phyloP scores from a whole-genome alignment of 2,329 filamentous ascomycete genomes.

The Emergomyces africanus region DNA sequence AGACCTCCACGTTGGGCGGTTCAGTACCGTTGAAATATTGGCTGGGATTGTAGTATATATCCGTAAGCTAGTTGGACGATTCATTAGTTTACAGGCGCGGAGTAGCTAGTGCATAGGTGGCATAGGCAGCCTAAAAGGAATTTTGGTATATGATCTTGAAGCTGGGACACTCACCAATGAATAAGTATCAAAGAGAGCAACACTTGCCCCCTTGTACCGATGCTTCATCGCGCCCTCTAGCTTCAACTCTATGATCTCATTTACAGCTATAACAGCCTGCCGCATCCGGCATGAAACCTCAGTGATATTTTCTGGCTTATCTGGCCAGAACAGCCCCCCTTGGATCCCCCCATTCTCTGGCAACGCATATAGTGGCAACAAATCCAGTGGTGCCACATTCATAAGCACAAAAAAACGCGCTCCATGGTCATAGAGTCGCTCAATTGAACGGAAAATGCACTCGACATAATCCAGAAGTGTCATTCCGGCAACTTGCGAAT shows the following conservation, averaged over 20 bases:
- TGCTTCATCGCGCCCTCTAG: conserved; percentile 31
- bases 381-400: conserved; percentile 54
- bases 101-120: not conserved
- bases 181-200: conserved; percentile 58
- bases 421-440: conserved; percentile 51
- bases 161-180: conserved; percentile 32
- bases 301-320: conserved; percentile 39
- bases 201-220: conserved; percentile 41
- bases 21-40: conserved; percentile 49
- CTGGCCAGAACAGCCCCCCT: conserved; percentile 34
- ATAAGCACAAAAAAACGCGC: conserved; percentile 60
- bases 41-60: conserved; percentile 50
- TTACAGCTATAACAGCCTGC: conserved; percentile 38
- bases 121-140: not conserved
- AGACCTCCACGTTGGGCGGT: conserved; percentile 50
- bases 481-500: conserved; percentile 46
- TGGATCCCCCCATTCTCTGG: conserved; percentile 33
- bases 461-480: conserved; percentile 53
- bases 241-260: conserved; percentile 40
- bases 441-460: conserved; percentile 54
- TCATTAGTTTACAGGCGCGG: not conserved
- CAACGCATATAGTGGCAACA: conserved; percentile 53
- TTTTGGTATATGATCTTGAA: not conserved
- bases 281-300: conserved; percentile 39
- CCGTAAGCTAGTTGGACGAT: conserved; percentile 36